These are phyloP conservation scores for Yamadazyma sp. DNA, from an alignment of 805 yeast genomes.

Conservation along the genomic window DNA sequence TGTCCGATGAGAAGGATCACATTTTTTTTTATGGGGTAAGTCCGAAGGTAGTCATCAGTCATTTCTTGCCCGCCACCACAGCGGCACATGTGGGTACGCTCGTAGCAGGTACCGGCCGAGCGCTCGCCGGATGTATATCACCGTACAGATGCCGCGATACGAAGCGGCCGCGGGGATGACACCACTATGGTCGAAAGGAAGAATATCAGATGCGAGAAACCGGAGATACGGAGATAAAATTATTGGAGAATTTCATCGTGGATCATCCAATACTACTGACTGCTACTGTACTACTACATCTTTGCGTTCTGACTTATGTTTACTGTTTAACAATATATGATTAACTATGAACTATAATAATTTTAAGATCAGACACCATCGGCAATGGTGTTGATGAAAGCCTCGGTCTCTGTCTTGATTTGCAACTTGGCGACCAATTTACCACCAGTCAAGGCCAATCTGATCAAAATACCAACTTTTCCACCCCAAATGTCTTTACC, in stretches of 20 bases:
- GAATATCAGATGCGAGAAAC: no score
- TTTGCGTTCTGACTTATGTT: no score
- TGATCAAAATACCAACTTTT: slow-evolving; percentile 50
- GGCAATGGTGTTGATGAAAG: slow-evolving; percentile 50
- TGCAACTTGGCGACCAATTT: slow-evolving; percentile 61
- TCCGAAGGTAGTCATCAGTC: slow-evolving; percentile 6
- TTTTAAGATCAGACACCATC: slow-evolving; percentile 29
- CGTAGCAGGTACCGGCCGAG: no score
- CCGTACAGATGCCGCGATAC: slow-evolving; percentile 1
- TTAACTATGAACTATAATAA: slow-evolving; percentile 1
- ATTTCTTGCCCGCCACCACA: slow-evolving; percentile 1
- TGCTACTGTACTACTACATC: no score
- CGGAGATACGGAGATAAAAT: no score
- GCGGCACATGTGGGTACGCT: neutral
- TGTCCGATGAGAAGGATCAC: slow-evolving; percentile 8
- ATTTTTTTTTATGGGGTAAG: slow-evolving; percentile 8
- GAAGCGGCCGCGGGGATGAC: slow-evolving; percentile 2
- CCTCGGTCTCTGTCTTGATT: slow-evolving; percentile 49
- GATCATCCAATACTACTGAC: no score
- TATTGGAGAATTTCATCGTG: no score
- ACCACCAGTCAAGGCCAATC: slow-evolving; percentile 54
- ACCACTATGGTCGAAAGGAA: slow-evolving; percentile 1
- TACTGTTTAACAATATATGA: neutral
- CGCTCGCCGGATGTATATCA: neutral
- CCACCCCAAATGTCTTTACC: slow-evolving; percentile 73